Conservation (phyloP, 805 yeast species). For the Brettanomyces bruxellensis region DNA sequence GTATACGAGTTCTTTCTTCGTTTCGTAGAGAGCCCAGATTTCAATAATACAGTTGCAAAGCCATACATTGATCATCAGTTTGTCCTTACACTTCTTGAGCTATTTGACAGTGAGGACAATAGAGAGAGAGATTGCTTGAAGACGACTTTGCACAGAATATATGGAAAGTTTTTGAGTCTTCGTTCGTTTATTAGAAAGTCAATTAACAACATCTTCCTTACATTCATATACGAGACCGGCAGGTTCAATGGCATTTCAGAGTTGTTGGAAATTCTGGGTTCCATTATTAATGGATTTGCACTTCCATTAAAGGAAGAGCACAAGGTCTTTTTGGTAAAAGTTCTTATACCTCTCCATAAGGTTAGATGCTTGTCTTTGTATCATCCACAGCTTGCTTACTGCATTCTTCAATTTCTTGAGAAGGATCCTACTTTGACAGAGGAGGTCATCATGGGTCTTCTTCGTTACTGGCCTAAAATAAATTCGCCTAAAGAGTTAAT, state of each 20-base stretch:
- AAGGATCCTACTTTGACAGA: constrained; percentile 89
- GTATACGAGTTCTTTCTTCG: constrained; percentile 90
- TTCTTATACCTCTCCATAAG: constrained; percentile 86
- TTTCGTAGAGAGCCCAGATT: constrained; percentile 91
- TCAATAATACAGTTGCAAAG: constrained; percentile 87
- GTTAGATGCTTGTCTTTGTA: constrained; percentile 80
- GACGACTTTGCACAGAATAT: constrained; percentile 90
- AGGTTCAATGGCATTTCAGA: constrained; percentile 95
- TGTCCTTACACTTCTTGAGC: constrained; percentile 68
- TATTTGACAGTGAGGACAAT: constrained; percentile 95
- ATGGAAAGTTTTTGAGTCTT: constrained; percentile 86
- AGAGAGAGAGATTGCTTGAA: constrained; percentile 92
- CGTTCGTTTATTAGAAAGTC: constrained; percentile 88
- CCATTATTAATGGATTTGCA: constrained; percentile 96
- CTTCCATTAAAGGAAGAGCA: constrained; percentile 96
- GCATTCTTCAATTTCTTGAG: constrained; percentile 92
- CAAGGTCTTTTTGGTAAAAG: constrained; percentile 78
- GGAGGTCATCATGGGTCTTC: constrained; percentile 89
- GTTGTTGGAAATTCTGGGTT: constrained; percentile 86
- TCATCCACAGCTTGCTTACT: constrained; percentile 95
- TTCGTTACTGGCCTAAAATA: constrained; percentile 94
- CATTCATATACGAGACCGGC: constrained; percentile 90
- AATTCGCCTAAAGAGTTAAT: constrained; percentile 92
- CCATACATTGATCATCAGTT: constrained; percentile 90
- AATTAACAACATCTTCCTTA: constrained; percentile 85